Conservation (phyloP, 139 green algal species). For the Micractinium conductrix region DNA sequence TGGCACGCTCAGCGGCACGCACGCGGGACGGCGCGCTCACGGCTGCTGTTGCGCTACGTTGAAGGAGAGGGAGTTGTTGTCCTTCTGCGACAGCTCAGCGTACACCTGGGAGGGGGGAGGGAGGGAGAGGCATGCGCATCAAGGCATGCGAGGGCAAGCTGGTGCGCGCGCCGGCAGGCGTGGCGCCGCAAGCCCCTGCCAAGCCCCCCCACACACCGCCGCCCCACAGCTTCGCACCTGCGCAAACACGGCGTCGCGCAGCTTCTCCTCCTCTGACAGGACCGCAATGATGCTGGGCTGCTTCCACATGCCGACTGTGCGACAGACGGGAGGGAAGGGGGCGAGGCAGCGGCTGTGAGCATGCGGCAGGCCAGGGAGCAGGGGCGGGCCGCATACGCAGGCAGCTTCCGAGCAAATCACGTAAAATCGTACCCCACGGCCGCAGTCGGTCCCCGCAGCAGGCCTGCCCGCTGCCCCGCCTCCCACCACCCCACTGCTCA, state of each 20-base stretch:
- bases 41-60: conserved; percentile 2
- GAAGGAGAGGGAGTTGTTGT: conserved; percentile 16
- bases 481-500: not conserved
- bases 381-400: too few species aligned
- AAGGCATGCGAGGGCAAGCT: not conserved
- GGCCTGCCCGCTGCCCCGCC: not conserved
- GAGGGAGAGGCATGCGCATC: not conserved
- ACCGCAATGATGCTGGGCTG: conserved; percentile 14
- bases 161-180: too few species aligned
- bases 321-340: not conserved
- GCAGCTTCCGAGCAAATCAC: too few species aligned
- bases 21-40: too few species aligned
- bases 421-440: too few species aligned
- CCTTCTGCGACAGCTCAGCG: conserved; percentile 27
- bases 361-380: not conserved
- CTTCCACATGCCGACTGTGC: conserved; percentile 27
- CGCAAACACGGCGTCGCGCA: conserved; percentile 35
- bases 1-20: too few species aligned
- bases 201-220: not conserved
- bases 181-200: too few species aligned
- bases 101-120: conserved; percentile 22
- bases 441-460: too few species aligned
- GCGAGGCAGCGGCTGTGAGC: not conserved
- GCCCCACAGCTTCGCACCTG: conserved; percentile 5
- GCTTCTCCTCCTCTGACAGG: conserved; percentile 37